Percentiles rank a stretch among this genome's conserved stretches.
phyloP scores from a whole-genome alignment of 2,329 filamentous ascomycete species.

The Colletotrichum sp. region DNA sequence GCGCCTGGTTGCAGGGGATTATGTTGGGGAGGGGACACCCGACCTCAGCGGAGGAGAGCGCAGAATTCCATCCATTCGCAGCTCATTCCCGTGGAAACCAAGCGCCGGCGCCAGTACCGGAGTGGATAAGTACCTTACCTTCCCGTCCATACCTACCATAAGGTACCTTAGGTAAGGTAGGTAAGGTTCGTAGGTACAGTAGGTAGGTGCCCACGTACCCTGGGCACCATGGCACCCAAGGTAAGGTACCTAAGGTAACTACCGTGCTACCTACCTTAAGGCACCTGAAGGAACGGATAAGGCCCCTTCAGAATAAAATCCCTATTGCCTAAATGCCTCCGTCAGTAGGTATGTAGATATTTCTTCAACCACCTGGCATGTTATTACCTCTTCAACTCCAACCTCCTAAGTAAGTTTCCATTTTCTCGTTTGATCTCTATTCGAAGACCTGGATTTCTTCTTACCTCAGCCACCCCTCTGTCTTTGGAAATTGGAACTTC shows the following conservation, averaged over 20 bases:
- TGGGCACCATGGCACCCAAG: background rate
- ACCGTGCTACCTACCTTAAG: too few species aligned
- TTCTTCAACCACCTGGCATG: background rate
- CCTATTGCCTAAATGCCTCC: background rate
- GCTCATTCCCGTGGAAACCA: slow-evolving; percentile 17
- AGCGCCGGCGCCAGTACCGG: background rate
- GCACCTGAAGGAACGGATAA: too few species aligned
- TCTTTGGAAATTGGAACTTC: background rate
- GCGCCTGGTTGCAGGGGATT: background rate
- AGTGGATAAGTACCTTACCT: background rate
- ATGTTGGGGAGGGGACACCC: background rate
- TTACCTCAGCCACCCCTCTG: background rate
- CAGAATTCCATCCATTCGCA: background rate
- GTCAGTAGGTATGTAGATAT: background rate
- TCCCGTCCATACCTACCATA: background rate
- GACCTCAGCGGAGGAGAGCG: background rate
- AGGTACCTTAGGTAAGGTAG: background rate
- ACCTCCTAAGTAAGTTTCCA: background rate
- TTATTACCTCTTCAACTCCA: background rate
- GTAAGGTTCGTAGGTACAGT: too few species aligned
- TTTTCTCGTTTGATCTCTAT: background rate
- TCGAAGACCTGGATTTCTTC: background rate
- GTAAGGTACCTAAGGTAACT: too few species aligned
- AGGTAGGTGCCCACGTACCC: too few species aligned
- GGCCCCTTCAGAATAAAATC: background rate